A percentile compares a stretch with the other conserved stretches of the same genome.
phyloP scores from a whole-genome alignment of 2,329 filamentous ascomycete species.

The Penicillium glabrum region DNA sequence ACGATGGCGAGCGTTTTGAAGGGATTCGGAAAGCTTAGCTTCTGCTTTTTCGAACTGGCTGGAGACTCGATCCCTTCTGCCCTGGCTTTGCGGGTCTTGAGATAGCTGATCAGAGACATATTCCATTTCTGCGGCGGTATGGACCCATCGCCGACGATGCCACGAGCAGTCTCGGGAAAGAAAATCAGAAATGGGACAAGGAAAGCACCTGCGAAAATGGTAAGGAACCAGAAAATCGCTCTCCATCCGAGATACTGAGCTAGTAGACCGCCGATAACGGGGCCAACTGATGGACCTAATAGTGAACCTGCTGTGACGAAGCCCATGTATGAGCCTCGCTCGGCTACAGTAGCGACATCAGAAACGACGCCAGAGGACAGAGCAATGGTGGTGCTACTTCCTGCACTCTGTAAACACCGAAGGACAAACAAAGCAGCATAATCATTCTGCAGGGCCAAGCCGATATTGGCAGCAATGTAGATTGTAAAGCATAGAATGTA shows the following conservation, averaged over 20 bases:
- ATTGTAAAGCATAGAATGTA: slow-evolving; percentile 55
- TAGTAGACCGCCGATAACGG: slow-evolving; percentile 37
- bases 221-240: slow-evolving; percentile 50
- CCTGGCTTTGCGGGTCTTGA: slow-evolving; percentile 26
- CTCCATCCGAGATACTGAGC: slow-evolving; percentile 40
- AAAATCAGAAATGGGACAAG: slow-evolving; percentile 35
- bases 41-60: slow-evolving; percentile 13
- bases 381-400: slow-evolving; percentile 43
- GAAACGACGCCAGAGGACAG: slow-evolving; percentile 41
- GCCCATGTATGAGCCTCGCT: slow-evolving; percentile 44
- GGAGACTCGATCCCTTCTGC: slow-evolving; percentile 10
- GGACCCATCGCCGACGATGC: slow-evolving; percentile 41
- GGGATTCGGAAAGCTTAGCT: slow-evolving; percentile 38
- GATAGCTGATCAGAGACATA: slow-evolving; percentile 32
- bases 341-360: slow-evolving; percentile 38
- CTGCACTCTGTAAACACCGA: slow-evolving; percentile 42
- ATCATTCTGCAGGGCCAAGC: slow-evolving; percentile 38
- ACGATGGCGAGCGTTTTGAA: slow-evolving; percentile 36
- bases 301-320: slow-evolving; percentile 35
- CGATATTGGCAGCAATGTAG: slow-evolving; percentile 43
- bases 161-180: slow-evolving; percentile 40
- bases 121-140: slow-evolving; percentile 38
- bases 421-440: slow-evolving; percentile 40
- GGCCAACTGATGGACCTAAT: slow-evolving; percentile 36
- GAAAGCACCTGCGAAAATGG: slow-evolving; percentile 45